phyloP scores from a whole-genome alignment of 805 yeast genomes.

The Cyberlindnera petersonii region DNA sequence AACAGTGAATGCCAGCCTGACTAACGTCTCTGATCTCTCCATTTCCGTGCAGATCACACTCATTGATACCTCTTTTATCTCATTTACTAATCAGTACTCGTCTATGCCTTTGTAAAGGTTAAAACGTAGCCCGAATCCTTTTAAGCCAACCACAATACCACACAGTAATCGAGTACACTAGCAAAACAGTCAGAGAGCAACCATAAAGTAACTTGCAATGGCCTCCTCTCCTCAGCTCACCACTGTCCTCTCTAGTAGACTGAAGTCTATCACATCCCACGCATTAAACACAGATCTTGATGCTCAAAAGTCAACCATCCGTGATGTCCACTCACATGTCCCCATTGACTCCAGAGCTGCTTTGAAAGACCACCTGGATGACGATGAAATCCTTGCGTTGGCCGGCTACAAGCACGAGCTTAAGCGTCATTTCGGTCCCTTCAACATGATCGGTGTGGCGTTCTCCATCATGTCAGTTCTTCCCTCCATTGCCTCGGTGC shows the following conservation, averaged over 20 bases:
- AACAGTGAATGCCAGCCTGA: no score
- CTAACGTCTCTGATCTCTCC: no score
- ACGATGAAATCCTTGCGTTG: conserved; percentile 35
- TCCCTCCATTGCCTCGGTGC: conserved; percentile 51
- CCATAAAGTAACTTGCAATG: no score
- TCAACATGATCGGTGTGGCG: conserved; percentile 65
- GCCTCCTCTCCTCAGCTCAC: conserved; percentile 6
- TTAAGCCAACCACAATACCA: no score
- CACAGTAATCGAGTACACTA: no score
- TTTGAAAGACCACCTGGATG: conserved; percentile 20
- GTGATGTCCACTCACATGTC: conserved; percentile 21
- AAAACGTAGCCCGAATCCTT: no score
- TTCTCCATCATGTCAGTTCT: conserved; percentile 66
- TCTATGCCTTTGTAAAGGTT: no score
- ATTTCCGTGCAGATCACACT: no score
- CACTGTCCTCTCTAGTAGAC: conserved; percentile 16
- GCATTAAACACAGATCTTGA: conserved; percentile 21
- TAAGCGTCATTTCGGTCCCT: conserved; percentile 51
- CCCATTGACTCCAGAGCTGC: conserved; percentile 25
- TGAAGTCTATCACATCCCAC: conserved; percentile 19
- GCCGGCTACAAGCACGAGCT: conserved; percentile 74
- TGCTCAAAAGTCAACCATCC: conserved; percentile 17
- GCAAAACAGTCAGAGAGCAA: no score
- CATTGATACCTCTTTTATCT: no score
- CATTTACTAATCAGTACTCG: no score